Evolutionary conservation across 2,329 filamentous ascomycete species (phyloP).

Genomic region (Acrocalymma vagum): DNA sequence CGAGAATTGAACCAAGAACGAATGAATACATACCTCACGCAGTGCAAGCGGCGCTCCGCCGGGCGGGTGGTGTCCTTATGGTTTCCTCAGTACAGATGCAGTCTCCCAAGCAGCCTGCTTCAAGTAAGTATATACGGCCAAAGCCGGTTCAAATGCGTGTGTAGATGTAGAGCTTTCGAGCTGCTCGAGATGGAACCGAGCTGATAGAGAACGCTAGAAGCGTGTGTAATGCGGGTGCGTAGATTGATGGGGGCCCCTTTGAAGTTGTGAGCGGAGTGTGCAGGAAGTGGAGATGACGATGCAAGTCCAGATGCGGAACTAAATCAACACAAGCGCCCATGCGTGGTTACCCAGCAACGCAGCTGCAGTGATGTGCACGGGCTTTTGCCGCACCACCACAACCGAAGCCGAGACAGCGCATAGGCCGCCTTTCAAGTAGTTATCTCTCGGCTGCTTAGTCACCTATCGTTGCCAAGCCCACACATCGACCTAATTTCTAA

Average conservation of each 20-base stretch:
- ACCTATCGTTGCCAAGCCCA: slow-evolving; percentile 28
- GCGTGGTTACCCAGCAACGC: slow-evolving; percentile 39
- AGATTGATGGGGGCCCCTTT: slow-evolving; percentile 26
- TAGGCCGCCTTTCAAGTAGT: slow-evolving; percentile 5
- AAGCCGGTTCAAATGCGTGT: slow-evolving; percentile 32
- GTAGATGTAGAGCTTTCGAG: slow-evolving; percentile 15
- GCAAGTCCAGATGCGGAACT: slow-evolving; percentile 28
- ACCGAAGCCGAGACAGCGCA: slow-evolving; percentile 7
- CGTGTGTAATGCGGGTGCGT: slow-evolving; percentile 13
- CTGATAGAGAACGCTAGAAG: slow-evolving; percentile 4
- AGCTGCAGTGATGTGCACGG: slow-evolving; percentile 12
- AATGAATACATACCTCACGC: slow-evolving; percentile 72
- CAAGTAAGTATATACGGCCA: slow-evolving; percentile 45
- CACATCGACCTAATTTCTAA: slow-evolving; percentile 26
- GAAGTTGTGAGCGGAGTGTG: slow-evolving; percentile 29
- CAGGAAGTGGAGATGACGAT: slow-evolving; percentile 37
- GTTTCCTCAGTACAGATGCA: slow-evolving; percentile 53
- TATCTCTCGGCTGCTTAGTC: slow-evolving; percentile 19
- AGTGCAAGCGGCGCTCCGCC: slow-evolving; percentile 82
- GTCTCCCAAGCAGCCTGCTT: slow-evolving; percentile 48
- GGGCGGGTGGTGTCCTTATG: slow-evolving; percentile 65
- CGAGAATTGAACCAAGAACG: slow-evolving; percentile 3
- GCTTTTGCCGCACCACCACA: neutral
- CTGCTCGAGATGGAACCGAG: slow-evolving; percentile 11
- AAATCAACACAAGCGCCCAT: slow-evolving; percentile 35